Base-by-base conservation (phyloP, 805 yeast species). In the Kluyveromyces siamensis region DNA sequence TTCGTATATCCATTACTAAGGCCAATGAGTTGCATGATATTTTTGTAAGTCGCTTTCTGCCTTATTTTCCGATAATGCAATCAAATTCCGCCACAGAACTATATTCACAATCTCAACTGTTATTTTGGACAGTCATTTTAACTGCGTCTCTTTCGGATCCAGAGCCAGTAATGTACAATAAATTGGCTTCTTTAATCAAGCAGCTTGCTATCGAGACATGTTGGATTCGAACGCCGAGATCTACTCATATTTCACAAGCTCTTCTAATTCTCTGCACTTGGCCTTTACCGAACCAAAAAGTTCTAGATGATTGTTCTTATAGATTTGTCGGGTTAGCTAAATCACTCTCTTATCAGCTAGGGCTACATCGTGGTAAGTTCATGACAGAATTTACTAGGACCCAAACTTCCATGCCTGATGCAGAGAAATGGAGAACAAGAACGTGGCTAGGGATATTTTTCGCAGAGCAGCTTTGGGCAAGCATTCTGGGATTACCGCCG, bases 241-340 rank as follows among this genome's bases (percentile, higher is more conserved):
- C 96, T 2, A 87, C 96, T 0, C 96, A 90, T 63, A 90, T 90
- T 38, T 87, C 90, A 8, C 97, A 90, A 61, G 95, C 96, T 0
- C 70, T 90, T 38, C 69, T 90, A 25, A 83, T 90, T n/a, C 71
- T 90, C 27, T 80, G 90, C 27, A 80, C 81, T 14, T 90, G 97
- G 97, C 96, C 96, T 0, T 66, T 90, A 41, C 97, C 97, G 0
- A 89, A 89, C 59, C 90, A 86, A 60, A 90, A 89, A 60, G 91
- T 90, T 17, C 71, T 90, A 50, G 97, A 90, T 67, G 97, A 90
- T 62, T 84, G 93, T 61, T 84, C 95, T 2, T 89, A 87, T 59
- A 73, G 97, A 59, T 90, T 88, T 65, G 81, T 87, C 16, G 95
- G 95, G 0, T 71, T 90, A 41, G 96, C 96, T 1, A 87, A 88